Base-by-base conservation (phyloP, 108 stramenopile species). In the Cyclostephanos tholiformis region DNA sequence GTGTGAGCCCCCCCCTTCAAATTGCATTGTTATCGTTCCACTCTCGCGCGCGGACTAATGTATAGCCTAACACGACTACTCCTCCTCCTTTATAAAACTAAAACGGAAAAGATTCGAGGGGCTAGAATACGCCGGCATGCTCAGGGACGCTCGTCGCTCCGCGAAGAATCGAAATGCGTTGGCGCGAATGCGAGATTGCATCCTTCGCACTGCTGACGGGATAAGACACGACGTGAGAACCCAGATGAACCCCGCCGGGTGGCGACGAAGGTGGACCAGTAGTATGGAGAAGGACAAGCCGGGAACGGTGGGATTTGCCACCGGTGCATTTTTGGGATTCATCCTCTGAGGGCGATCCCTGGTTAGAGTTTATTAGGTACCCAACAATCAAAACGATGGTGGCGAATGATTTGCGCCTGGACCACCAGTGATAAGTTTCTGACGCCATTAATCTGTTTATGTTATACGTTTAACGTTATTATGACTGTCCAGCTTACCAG, bases 61-160 rank as follows among this genome's bases (percentile, higher is more conserved):
- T 32, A 2, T 55, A 29, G 25, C 23, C 16, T 0, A 22, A 17
- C 19, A 35, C 57, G 3, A 27, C 6, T 26, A 57, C 32, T 32
- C 57, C 30, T 5, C 30, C 57, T 17, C 53, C 12, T 26, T 10
- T 2, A 19, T 17, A 19, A 8, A 27, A 10, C 1, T 10, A 13
- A 10, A 55, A 35, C 16, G 0, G 14, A n/a, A 58, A 58, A 76
- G 75, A 63, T 80, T 80, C 49, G 79, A 80, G 57, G 79, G 72
- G 17, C 62, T 80, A 3, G 79, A 80, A 69, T 80, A 80, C 50
- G 79, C 79, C 43, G 79, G 79, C 6, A 60, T 80, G 32, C 53
- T 80, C 30, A 65, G 73, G 65, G 79, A 73, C 48, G 79, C 72
- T 41, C 67, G 68, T 27, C 25, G 50, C 12, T 65, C 60, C 43